These are phyloP conservation scores for Persicaria maculosa DNA, from an alignment of 148 eudicot genomes.

Conservation along the genomic window DNA sequence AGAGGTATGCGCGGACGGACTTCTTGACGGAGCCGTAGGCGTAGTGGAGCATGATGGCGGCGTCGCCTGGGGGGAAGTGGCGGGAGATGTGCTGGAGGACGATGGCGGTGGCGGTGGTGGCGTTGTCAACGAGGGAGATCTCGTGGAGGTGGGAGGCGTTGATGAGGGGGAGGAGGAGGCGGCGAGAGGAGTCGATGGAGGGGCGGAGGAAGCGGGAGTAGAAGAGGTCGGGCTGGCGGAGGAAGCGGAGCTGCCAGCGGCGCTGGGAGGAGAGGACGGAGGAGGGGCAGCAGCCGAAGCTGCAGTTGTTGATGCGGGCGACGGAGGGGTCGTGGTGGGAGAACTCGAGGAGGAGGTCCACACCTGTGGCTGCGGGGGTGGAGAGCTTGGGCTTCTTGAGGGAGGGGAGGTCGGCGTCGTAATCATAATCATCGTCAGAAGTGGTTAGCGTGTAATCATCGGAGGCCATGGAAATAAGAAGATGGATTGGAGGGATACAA, in stretches of 20 bases:
- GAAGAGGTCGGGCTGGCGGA: slow-evolving; percentile 57
- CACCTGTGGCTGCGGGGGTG: background rate
- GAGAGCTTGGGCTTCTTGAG: slow-evolving; percentile 23
- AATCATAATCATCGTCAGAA: slow-evolving; percentile 21
- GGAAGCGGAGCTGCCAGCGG: too few relatives aligned
- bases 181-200: slow-evolving; percentile 44
- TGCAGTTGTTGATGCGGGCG: slow-evolving; percentile 16
- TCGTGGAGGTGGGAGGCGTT: slow-evolving; percentile 66
- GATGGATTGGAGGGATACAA: too few relatives aligned
- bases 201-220: slow-evolving; percentile 51
- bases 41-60: slow-evolving; percentile 70
- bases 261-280: too few relatives aligned
- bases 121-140: slow-evolving; percentile 77
- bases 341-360: slow-evolving; percentile 33
- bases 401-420: slow-evolving; percentile 16
- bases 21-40: slow-evolving; percentile 79
- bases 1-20: slow-evolving; percentile 63
- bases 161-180: slow-evolving; percentile 39
- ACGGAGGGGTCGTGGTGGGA: slow-evolving; percentile 54
- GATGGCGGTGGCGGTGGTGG: slow-evolving; percentile 87
- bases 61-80: slow-evolving; percentile 48
- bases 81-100: slow-evolving; percentile 61
- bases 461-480: background rate
- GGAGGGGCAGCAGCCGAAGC: too few relatives aligned
- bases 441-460: background rate